Evolutionary conservation across 1,139 yeast genomes (phyloP), one percentile per base, ranked within the genome.

Genomic region (Saccharomyces hybrid): DNA sequence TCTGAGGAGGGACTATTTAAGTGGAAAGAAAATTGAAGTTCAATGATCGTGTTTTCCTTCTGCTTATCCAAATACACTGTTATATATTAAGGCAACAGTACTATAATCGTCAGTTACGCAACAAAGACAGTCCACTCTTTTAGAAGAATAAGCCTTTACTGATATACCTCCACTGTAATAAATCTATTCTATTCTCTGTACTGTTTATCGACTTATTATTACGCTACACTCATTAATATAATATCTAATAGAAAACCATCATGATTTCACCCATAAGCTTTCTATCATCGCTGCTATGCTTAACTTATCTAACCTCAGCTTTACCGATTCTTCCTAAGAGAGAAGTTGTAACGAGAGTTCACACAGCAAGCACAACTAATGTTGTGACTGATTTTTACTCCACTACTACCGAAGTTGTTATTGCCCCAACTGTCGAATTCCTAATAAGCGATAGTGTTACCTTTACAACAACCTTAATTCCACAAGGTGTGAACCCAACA

Each of bases 371-470:
- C 31, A 75, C 79, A 3, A 81, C 81, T 6, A 60, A 64, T 28
- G 82, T 85, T 2, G 74, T 75, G 14, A 78, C 83, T 1, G 72
- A 77, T 54, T 77, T 81, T 25, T 74, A 75, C 59, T 76, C 82
- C 25, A 83, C 87, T 1, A 80, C 84, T 7, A 82, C 86, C 5
- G 77, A 83, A 47, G 78, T 86, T 8, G 73, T 80, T 29, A 75
- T 78, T 56, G 80, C 85, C 55, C 88, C 90, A 51, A 82, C 88
- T n/a, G 89, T 85, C 32, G 81, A 84, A 65, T 73, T 83, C 47
- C 74, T 83, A 50, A 76, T 85, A 53, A 80, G 85, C 47, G 79
- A 81, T 64, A 86, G 81, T 56, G 80, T 73, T 41, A 81, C 87
- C 44, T 81, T 76, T 60, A 84, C 90, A 7, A 73, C 74, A 59